Evolutionary conservation across 2,329 filamentous ascomycete genomes (phyloP), one percentile per base, ranked within the genome.

Genomic region (Drechslera avenae): DNA sequence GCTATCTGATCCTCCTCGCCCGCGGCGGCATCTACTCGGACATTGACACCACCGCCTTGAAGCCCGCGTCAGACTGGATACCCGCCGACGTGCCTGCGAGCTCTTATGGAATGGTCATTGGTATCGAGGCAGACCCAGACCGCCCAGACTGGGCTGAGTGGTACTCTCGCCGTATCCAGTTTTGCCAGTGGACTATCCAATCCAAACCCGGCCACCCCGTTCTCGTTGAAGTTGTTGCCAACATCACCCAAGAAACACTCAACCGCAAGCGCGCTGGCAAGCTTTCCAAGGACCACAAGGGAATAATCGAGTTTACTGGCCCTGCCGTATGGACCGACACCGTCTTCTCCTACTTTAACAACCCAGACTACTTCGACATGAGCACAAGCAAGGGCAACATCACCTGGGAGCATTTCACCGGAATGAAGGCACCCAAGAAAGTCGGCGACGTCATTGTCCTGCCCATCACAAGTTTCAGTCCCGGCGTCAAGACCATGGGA

Each of bases 121-220:
- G 94, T 52, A 97, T 99, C 60, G 94, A 99, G 78, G 94, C 94
- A 4, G 94, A 99, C 69, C 91, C 94, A 0, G 91, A 97, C 73
- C 85, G 94, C 39, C 83, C 85, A 3, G 94, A 99, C 73, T 99
- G 94, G 94, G 83, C 85, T 30, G 80, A 96, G 1, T 97, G 93
- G 94, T 99, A 97, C 79, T 94, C 91, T 57, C 88, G 94, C 52
- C 85, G 93, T 57, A 92, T 99, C 54, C 94, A 97, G 72, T 97
- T 99, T 75, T 99, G 94, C 76, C 94, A 99, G 74, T 99, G 94
- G 94, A 99, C 94, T 1, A 97, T 99, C 57, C 93, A 97, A 75
- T 80, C 89, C 50, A 99, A 99, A 75, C 89, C 93, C 0, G 94
- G 94, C 9, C 94, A 99, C 72, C 94, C 94, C 0, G 86, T 96